Percentiles rank a stretch among this genome's conserved stretches.
Evolutionary conservation across 805 yeast species (phyloP).

Genomic region (Lachancea fermentati): DNA sequence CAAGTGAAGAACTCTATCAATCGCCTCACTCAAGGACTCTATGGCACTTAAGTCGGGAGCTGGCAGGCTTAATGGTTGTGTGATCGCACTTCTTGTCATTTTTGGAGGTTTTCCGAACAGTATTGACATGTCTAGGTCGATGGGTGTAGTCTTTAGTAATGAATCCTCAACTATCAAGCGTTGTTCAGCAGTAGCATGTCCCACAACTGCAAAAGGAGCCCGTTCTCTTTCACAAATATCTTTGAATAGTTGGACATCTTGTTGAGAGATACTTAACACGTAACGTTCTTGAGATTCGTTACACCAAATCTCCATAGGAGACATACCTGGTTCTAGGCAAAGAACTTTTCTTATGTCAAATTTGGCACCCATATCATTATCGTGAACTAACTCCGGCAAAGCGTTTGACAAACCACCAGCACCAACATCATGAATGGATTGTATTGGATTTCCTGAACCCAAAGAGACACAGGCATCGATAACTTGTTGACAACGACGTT

Average conservation of each 20-base stretch:
- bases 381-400: constrained; percentile 94
- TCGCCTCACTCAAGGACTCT: constrained; percentile 52
- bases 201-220: constrained; percentile 94
- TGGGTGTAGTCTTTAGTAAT: constrained; percentile 74
- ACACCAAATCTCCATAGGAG: constrained; percentile 99
- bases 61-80: constrained; percentile 51
- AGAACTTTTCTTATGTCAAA: constrained; percentile 89
- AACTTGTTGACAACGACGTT: constrained; percentile 97
- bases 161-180: constrained; percentile 77
- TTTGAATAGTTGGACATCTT: constrained; percentile 64
- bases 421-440: constrained; percentile 97
- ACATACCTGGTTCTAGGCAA: constrained; percentile 94
- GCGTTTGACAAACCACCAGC: constrained; percentile 99
- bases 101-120: constrained; percentile 97
- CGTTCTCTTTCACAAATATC: constrained; percentile 90
- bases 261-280: constrained; percentile 85
- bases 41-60: constrained; percentile 33
- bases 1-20: constrained; percentile 74
- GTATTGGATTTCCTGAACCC: constrained; percentile 74
- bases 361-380: constrained; percentile 89
- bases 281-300: constrained; percentile 98
- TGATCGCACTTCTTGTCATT: constrained; percentile 69
- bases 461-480: constrained; percentile 88
- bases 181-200: constrained; percentile 84
- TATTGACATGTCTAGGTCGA: constrained; percentile 91